Base-by-base conservation (phyloP, 139 green algal species). In the Zygnema cylindricum region DNA sequence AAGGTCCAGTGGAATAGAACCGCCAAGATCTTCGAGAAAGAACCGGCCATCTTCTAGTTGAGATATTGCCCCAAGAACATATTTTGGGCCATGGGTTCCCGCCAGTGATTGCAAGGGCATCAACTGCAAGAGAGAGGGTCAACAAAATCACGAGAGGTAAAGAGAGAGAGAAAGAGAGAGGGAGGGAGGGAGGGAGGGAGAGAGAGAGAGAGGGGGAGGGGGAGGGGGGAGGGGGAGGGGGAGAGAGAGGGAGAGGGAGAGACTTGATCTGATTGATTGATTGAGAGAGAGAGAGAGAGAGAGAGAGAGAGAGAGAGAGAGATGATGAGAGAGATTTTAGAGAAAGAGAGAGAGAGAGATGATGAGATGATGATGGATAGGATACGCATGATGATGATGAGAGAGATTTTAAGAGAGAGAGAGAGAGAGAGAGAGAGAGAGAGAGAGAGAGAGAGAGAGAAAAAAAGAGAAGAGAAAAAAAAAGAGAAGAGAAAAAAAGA, bases 11-110 rank as follows among this genome's bases (percentile, higher is more conserved):
- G 95, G 95, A 76, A 98, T 73, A 0, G 91, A 71, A 1, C 92
- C 95, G 0, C 92, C 94, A 32, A 94, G 73, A 89, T 98, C 96
- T 82, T 98, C 96, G 0, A 98, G 87, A 41, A 93, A 91, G 83
- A 95, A 95, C 43, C 88, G 57, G 2, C 94, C 95, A 79, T 97
- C 96, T 81, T 96, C 91, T 40, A 94, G 85, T 77, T 96, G 93
- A 2, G 89, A 93, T 49, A 98, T 94, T 90, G 93, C 95, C 35
- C 96, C 96, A 90, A 97, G 92, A 63, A 98, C 86, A 69, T 92
- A 90, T 39, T 39, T 86, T 1, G 25, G 30, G 11, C 75, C 77
- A 32, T 75, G 42, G 38, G 43, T 23, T 33, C 88, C 88, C 16
- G 69, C 32, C n/a, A 92, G 75, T 23, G 86, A 90, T 55, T 92